phyloP scores from a whole-genome alignment of 768 basidiomycete genomes.

The Lactarius pseudohatsudake region DNA sequence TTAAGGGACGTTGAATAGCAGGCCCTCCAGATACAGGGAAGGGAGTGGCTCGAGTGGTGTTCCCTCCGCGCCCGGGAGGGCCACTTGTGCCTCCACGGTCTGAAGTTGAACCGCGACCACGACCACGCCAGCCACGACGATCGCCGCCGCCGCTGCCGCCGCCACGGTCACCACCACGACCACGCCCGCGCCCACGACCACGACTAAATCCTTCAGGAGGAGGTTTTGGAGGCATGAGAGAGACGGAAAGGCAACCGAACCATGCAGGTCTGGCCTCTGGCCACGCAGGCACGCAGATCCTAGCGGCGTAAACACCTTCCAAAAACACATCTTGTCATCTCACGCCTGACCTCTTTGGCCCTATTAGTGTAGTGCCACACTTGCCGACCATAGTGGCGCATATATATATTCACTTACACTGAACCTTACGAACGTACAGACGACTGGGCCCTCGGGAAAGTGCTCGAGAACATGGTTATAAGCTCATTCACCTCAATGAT shows the following conservation, averaged over 20 bases:
- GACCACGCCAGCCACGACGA: background rate
- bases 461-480: conserved; percentile 56
- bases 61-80: conserved; percentile 33
- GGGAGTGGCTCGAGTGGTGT: conserved; percentile 34
- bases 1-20: conserved; percentile 27
- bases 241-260: background rate
- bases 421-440: conserved; percentile 88
- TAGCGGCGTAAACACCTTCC: no score
- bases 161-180: no score
- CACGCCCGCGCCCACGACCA: background rate
- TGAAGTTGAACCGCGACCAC: background rate
- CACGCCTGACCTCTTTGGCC: no score
- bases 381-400: no score
- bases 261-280: background rate
- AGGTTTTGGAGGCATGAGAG: conserved; percentile 28
- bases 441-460: conserved; percentile 79
- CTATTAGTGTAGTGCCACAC: no score
- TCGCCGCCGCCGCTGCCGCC: no score
- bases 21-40: conserved; percentile 12
- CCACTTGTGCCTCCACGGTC: background rate
- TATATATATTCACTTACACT: conserved; percentile 67
- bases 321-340: no score
- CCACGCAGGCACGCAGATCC: no score
- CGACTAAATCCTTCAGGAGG: background rate
- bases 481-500: no score